A percentile compares a stretch with the other conserved stretches of the same genome.
phyloP scores from a whole-genome alignment of 2,329 filamentous ascomycete genomes.

The Epichloe bromicola region DNA sequence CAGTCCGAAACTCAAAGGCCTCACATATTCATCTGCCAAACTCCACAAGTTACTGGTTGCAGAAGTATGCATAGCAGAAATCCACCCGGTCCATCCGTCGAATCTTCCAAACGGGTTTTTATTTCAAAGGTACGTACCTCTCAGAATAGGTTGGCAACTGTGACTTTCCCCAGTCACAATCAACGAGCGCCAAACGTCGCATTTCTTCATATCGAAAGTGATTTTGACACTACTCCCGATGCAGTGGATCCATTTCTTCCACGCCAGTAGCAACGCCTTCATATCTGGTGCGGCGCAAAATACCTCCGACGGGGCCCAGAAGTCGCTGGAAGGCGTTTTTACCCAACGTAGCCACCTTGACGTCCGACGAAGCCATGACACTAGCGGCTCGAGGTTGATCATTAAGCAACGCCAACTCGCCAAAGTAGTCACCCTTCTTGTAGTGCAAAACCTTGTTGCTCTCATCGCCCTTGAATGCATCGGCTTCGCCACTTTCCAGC shows the following conservation, averaged over 20 bases:
- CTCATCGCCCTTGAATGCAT: slow-evolving; percentile 68
- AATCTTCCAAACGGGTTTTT: background rate
- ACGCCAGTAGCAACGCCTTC: slow-evolving; percentile 46
- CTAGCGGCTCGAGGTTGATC: slow-evolving; percentile 88
- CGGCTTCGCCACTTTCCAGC: slow-evolving; percentile 74
- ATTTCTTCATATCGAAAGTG: background rate
- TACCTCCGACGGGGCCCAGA: slow-evolving; percentile 82
- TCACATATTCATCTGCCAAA: background rate
- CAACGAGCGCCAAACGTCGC: background rate
- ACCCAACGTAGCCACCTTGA: slow-evolving; percentile 84
- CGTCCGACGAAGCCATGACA: slow-evolving; percentile 69
- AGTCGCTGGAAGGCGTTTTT: slow-evolving; percentile 92
- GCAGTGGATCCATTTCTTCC: slow-evolving; percentile 55
- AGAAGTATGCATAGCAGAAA: background rate
- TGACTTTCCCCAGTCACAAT: background rate
- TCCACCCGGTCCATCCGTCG: background rate
- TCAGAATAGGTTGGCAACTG: background rate
- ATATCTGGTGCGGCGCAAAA: slow-evolving; percentile 72
- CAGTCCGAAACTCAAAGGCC: slow-evolving; percentile 3
- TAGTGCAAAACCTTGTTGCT: slow-evolving; percentile 66
- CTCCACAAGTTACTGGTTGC: background rate
- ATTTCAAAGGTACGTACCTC: background rate
- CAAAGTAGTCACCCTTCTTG: slow-evolving; percentile 90
- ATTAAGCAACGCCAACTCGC: slow-evolving; percentile 84
- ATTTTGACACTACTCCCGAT: slow-evolving; percentile 18